These are phyloP conservation scores for Ceratobasidium sp. DNA, from an alignment of 1,284 basidiomycete species.

Conservation along the genomic window DNA sequence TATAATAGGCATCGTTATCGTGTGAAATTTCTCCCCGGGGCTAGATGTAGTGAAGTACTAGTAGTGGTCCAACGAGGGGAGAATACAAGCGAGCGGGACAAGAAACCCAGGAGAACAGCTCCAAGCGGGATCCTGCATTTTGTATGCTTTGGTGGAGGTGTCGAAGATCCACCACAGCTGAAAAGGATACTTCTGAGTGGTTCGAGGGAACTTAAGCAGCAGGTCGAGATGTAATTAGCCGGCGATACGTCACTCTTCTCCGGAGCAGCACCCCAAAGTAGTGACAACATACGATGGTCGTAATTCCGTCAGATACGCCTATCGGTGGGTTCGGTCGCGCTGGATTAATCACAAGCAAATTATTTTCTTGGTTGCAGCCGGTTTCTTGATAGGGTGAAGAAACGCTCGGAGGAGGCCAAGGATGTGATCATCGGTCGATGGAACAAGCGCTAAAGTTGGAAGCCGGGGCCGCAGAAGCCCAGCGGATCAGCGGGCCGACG, in stretches of 20 bases:
- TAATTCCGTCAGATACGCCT: neutral
- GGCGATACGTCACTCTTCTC: slow-evolving; percentile 11
- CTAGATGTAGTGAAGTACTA: too few species aligned
- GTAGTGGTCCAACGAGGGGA: neutral
- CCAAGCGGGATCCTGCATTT: neutral
- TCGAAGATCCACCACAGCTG: neutral
- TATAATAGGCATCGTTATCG: slow-evolving; percentile 12
- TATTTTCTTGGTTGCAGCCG: neutral
- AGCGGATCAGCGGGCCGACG: slow-evolving; percentile 15
- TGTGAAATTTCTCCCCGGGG: neutral
- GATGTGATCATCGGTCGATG: neutral
- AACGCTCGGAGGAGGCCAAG: neutral
- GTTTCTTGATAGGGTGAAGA: neutral
- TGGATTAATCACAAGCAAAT: neutral
- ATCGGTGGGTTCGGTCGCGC: neutral
- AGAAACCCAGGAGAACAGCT: neutral
- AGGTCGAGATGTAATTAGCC: slow-evolving; percentile 21
- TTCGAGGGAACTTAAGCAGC: neutral
- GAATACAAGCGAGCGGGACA: neutral
- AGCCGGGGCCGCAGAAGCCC: neutral
- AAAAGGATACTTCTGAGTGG: neutral
- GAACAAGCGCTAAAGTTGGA: slow-evolving; percentile 11
- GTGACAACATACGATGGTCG: neutral
- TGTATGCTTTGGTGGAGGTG: neutral
- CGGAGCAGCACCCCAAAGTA: slow-evolving; percentile 18